These are phyloP conservation scores for Zymoseptoria passerinii DNA, from an alignment of 2,329 filamentous ascomycete genomes.

Conservation along the genomic window DNA sequence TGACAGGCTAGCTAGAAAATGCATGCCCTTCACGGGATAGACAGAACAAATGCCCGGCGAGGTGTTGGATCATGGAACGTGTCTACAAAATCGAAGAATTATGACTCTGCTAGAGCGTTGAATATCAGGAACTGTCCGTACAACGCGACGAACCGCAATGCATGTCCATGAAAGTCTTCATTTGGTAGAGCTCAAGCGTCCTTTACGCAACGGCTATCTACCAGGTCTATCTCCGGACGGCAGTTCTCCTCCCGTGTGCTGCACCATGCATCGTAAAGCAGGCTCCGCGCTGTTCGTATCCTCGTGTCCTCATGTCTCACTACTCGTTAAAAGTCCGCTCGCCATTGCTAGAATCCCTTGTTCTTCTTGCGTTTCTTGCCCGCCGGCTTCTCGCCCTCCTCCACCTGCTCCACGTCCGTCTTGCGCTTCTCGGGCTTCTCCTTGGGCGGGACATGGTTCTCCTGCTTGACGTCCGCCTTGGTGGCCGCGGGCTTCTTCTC, in stretches of 20 bases:
- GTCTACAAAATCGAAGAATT: neutral
- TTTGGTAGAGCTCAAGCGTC: neutral
- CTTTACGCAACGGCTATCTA: neutral
- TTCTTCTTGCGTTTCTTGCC: conserved; percentile 1
- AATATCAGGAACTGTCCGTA: too few relatives aligned
- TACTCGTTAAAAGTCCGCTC: neutral
- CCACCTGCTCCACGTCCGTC: neutral
- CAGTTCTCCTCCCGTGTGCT: neutral
- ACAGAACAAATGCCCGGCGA: too few relatives aligned
- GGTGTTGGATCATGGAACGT: neutral
- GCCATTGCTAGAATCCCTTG: neutral
- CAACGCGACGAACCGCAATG: too few relatives aligned
- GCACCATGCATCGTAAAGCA: neutral
- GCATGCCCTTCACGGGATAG: neutral
- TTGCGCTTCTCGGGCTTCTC: neutral
- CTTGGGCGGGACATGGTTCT: neutral
- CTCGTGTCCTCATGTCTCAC: neutral
- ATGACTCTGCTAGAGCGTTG: neutral
- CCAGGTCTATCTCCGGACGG: neutral
- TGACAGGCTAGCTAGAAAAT: neutral
- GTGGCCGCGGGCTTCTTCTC: neutral
- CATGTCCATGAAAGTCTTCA: neutral
- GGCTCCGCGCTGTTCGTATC: neutral
- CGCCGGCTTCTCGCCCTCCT: neutral
- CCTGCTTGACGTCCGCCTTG: neutral